phyloP scores from a whole-genome alignment of 805 yeast species.

The Ogataea ganodermae region DNA sequence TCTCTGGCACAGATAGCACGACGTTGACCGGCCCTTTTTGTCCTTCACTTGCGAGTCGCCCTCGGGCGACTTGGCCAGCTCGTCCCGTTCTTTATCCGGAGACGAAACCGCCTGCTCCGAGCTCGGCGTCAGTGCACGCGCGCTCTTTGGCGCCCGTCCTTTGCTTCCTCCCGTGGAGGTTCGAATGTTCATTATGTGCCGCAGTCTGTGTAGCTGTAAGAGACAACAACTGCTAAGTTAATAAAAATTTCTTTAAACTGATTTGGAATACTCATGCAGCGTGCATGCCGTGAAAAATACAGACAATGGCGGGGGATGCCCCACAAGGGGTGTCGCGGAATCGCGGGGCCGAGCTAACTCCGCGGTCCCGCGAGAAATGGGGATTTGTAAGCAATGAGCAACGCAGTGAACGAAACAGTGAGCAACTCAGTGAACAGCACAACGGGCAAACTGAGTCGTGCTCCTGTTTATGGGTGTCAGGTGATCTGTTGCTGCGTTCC shows the following conservation, averaged over 20 bases:
- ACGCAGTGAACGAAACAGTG: no score
- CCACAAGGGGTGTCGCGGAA: constrained; percentile 6
- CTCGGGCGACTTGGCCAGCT: background rate
- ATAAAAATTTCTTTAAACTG: background rate
- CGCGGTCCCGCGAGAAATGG: background rate
- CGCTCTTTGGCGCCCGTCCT: background rate
- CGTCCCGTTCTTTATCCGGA: background rate
- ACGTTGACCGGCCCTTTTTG: constrained; percentile 57
- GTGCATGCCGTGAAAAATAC: background rate
- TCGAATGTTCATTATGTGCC: constrained; percentile 6
- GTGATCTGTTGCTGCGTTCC: no score
- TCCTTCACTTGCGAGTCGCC: constrained; percentile 28
- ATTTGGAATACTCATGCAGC: background rate
- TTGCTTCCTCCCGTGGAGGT: background rate
- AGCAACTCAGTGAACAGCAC: no score
- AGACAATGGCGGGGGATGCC: background rate
- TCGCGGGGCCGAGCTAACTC: background rate
- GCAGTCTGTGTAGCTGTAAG: no score
- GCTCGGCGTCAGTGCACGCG: background rate
- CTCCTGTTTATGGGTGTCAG: no score
- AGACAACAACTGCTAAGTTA: background rate
- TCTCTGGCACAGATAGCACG: constrained; percentile 57
- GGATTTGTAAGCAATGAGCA: no score
- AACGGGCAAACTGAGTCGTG: no score
- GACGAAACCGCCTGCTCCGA: constrained; percentile 4